Conservation (phyloP, 2,329 filamentous ascomycete genomes). For the Penicillium sp. region DNA sequence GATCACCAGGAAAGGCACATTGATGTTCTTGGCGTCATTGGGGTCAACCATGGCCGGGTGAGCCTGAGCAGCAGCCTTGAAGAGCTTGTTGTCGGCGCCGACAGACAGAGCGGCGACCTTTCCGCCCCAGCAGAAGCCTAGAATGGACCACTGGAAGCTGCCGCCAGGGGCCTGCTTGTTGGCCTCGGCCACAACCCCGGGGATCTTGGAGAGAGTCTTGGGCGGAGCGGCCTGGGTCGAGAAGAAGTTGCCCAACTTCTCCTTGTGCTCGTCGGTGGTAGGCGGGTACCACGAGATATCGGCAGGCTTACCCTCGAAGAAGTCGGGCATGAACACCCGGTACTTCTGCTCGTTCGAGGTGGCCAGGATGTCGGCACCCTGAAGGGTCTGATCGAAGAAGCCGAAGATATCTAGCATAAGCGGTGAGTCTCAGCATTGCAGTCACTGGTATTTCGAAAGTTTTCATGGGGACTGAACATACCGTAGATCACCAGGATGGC, state of each 20-base stretch:
- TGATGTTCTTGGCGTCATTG: constrained; percentile 53
- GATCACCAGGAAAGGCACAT: constrained; percentile 55
- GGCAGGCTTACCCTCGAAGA: constrained; percentile 72
- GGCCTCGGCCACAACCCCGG: constrained; percentile 53
- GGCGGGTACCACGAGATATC: constrained; percentile 59
- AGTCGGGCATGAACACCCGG: constrained; percentile 86
- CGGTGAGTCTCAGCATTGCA: not conserved
- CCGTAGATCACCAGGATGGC: constrained; percentile 56
- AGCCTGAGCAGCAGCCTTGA: constrained; percentile 54
- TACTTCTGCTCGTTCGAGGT: constrained; percentile 62
- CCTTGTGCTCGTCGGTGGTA: constrained; percentile 55
- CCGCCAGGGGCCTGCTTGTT: constrained; percentile 42
- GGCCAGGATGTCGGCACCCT: constrained; percentile 61
- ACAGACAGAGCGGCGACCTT: constrained; percentile 55
- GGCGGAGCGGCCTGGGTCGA: constrained; percentile 54
- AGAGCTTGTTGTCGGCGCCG: constrained; percentile 46
- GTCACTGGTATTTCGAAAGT: not conserved
- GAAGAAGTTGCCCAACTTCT: constrained; percentile 59
- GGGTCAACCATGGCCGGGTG: constrained; percentile 60
- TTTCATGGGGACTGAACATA: constrained; percentile 15
- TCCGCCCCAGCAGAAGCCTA: constrained; percentile 60
- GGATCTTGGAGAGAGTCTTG: constrained; percentile 53
- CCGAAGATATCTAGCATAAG: constrained; percentile 54
- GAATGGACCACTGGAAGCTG: constrained; percentile 54
- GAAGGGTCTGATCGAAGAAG: constrained; percentile 59